Conservation (phyloP, 2,329 filamentous ascomycete species). For the Penicillium sp. region DNA sequence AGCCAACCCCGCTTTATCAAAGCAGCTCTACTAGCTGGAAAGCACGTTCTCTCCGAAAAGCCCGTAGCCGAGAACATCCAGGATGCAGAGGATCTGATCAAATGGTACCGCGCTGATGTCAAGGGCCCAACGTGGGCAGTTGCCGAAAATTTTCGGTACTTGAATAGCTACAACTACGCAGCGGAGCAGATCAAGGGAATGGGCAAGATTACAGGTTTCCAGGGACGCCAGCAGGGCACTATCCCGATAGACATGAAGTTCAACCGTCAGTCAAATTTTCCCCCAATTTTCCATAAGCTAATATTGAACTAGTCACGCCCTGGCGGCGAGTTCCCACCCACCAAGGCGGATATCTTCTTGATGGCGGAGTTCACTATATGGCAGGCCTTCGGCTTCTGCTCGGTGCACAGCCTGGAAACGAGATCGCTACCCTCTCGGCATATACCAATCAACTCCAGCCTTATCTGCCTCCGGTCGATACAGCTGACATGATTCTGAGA, state of each 20-base stretch:
- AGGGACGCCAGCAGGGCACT: slow-evolving; percentile 5
- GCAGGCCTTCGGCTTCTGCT: slow-evolving; percentile 62
- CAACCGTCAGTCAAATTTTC: neutral
- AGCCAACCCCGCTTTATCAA: slow-evolving; percentile 61
- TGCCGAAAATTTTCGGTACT: slow-evolving; percentile 73
- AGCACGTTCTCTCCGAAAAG: slow-evolving; percentile 71
- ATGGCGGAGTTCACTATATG: slow-evolving; percentile 72
- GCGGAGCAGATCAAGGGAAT: slow-evolving; percentile 52
- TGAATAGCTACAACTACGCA: slow-evolving; percentile 56
- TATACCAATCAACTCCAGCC: slow-evolving; percentile 56
- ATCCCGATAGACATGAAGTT: slow-evolving; percentile 8
- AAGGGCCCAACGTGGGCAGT: slow-evolving; percentile 55
- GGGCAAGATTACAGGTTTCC: slow-evolving; percentile 49
- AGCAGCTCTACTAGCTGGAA: slow-evolving; percentile 62
- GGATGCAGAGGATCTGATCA: slow-evolving; percentile 50
- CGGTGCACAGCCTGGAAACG: slow-evolving; percentile 38
- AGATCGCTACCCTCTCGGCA: slow-evolving; percentile 53
- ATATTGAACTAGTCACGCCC: slow-evolving; percentile 41
- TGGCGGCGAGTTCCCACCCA: slow-evolving; percentile 70
- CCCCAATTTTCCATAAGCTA: neutral
- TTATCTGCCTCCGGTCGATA: slow-evolving; percentile 66
- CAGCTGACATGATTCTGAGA: slow-evolving; percentile 60
- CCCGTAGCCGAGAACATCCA: slow-evolving; percentile 63
- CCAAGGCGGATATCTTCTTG: slow-evolving; percentile 75
- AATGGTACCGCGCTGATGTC: slow-evolving; percentile 47